Evolutionary conservation across 352 stramenopile species (phyloP).

Genomic region (Phytophthora sojae): DNA sequence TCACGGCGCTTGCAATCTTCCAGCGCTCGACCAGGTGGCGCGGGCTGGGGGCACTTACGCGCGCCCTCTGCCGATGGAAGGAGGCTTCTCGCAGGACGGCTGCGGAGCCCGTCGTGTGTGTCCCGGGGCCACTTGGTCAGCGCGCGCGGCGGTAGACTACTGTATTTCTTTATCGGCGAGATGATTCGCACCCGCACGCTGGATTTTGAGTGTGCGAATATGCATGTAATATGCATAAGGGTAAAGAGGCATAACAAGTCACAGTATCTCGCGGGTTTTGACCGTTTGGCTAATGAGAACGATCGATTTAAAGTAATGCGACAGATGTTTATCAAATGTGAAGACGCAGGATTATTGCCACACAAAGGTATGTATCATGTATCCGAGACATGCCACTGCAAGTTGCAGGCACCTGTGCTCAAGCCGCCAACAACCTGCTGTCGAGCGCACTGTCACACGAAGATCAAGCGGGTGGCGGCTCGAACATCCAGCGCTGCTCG

Average conservation of each 20-base stretch:
- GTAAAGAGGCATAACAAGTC: background rate
- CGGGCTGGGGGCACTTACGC: no score
- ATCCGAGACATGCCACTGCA: background rate
- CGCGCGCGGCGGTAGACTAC: background rate
- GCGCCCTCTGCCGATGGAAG: background rate
- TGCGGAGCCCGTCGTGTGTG: background rate
- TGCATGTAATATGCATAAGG: background rate
- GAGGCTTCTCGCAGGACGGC: background rate
- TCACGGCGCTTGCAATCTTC: background rate
- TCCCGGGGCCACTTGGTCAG: background rate
- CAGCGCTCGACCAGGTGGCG: background rate
- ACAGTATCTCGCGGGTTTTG: background rate
- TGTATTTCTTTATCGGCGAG: background rate
- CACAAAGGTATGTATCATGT: background rate
- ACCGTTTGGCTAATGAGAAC: no score
- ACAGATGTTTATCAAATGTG: background rate
- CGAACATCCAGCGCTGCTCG: background rate
- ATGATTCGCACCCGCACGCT: conserved; percentile 31
- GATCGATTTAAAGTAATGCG: background rate
- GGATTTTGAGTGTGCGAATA: conserved; percentile 4
- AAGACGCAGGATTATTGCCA: background rate
- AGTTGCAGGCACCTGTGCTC: background rate
- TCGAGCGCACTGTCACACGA: conserved; percentile 10
- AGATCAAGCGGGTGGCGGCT: conserved; percentile 5
- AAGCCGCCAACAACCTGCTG: background rate